Evolutionary conservation across 2,329 filamentous ascomycete species (phyloP).

Genomic region (Alternaria solani): DNA sequence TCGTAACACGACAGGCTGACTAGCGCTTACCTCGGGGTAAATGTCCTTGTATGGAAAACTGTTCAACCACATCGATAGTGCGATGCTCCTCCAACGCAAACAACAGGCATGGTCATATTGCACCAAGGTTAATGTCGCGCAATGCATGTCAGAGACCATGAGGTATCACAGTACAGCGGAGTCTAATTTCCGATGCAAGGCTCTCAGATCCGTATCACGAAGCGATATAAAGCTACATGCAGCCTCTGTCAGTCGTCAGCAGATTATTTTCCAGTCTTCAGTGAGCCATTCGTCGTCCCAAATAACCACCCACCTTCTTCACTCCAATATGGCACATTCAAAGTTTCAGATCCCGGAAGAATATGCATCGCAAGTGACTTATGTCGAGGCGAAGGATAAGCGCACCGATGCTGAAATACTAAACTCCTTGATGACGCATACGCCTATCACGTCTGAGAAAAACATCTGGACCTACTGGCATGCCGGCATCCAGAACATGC

Average conservation of each 20-base stretch:
- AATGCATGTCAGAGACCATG: background rate
- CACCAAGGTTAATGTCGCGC: background rate
- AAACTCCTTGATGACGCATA: conserved; percentile 18
- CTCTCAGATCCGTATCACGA: background rate
- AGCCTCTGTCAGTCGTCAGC: background rate
- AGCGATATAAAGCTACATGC: background rate
- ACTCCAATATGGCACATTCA: conserved; percentile 5
- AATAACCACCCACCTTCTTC: background rate
- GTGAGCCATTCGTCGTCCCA: background rate
- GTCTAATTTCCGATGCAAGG: background rate
- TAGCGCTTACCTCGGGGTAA: background rate
- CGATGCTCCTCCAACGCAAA: background rate
- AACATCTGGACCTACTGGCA: conserved; percentile 56
- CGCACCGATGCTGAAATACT: conserved; percentile 33
- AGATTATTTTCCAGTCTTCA: background rate
- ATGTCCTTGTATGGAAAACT: background rate
- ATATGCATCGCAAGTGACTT: conserved; percentile 23
- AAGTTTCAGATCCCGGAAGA: conserved; percentile 21
- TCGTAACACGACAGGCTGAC: background rate
- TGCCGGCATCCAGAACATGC: conserved; percentile 47
- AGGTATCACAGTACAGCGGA: background rate
- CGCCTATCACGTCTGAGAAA: conserved; percentile 49
- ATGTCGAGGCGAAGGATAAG: conserved; percentile 25
- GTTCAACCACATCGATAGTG: background rate
- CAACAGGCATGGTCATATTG: background rate